phyloP scores from a whole-genome alignment of 306 rosid genomes.

The Trifolium fragiferum region DNA sequence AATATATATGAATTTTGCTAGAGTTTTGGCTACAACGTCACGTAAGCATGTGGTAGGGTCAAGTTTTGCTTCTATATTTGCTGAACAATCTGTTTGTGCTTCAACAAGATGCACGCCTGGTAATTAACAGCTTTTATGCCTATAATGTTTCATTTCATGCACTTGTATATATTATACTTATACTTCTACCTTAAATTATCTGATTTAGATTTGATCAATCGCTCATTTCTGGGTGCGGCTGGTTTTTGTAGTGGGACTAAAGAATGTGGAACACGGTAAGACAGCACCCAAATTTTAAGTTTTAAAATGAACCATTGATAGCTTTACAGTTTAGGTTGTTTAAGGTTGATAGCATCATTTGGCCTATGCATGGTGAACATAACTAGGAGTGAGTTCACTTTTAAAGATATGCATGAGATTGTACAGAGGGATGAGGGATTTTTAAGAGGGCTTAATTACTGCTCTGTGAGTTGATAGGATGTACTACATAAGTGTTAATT shows the following conservation, averaged over 20 bases:
- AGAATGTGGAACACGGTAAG: slow-evolving; percentile 64
- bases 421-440: background rate
- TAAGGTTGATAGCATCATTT: background rate
- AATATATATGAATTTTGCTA: slow-evolving; percentile 48
- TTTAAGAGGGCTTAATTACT: background rate
- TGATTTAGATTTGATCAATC: slow-evolving; percentile 53
- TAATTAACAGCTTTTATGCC: slow-evolving; percentile 28
- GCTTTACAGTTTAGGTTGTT: slow-evolving; percentile 19
- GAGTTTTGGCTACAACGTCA: slow-evolving; percentile 50
- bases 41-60: slow-evolving; percentile 51
- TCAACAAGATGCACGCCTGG: slow-evolving; percentile 59
- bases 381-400: slow-evolving; percentile 26
- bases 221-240: slow-evolving; percentile 37
- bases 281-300: slow-evolving; percentile 17
- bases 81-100: slow-evolving; percentile 47
- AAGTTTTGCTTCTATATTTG: slow-evolving; percentile 43
- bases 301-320: background rate
- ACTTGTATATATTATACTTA: background rate
- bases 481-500: background rate
- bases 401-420: slow-evolving; percentile 8
- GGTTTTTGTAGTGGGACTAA: slow-evolving; percentile 45
- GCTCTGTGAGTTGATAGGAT: slow-evolving; percentile 16
- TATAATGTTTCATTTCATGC: slow-evolving; percentile 29
- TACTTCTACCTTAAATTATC: slow-evolving; percentile 37
- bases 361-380: slow-evolving; percentile 13